Evolutionary conservation across 352 stramenopile genomes (phyloP), one percentile per base, ranked within the genome.

Genomic region (Phytophthora megakarya): DNA sequence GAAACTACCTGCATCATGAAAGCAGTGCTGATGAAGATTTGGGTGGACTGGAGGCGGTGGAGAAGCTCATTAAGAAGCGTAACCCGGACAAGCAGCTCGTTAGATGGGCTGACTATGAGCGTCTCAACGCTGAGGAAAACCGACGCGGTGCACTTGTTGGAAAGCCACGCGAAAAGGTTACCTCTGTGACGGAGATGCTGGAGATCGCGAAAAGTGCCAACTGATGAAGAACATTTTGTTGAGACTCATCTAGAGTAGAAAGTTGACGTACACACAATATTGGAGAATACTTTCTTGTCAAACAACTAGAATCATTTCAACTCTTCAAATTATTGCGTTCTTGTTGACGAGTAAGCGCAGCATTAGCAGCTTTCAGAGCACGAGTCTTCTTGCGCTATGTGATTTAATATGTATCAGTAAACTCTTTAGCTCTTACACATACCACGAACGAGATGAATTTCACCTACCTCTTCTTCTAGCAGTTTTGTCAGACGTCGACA

Each of bases 101-200:
- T 37, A 69, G 47, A 5, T 96, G 86, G 86, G 22, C 61, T 13
- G 84, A 93, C 47, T 89, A 87, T 21, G 64, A 83, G 40, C 75
- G 72, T 5, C 67, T 96, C 15, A 80, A 81, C 38, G 61, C 59
- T 3, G 84, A 90, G 35, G 88, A 96, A 51, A 75, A 67, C 12
- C 68, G 73, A 28, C 87, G 84, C 12, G 88, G 88, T 1, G 62
- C 79, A 55, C 49, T 70, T 0, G 39, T 75, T 0, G 81, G 85
- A 7, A 96, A 95, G 53, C 81, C 85, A 9, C 81, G 86, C 23
- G 88, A 95, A 58, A 95, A 96, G 57, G 61, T 96, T 30, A 92
- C 81, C n/a, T 88, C 73, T 1, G 76, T 96, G 12, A 65, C 75
- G 1, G 84, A 89, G 43, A 96, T 96, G 87, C 68, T 96, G 16